Conservation (phyloP, 306 rosid species). For the Lathyrus sativus region DNA sequence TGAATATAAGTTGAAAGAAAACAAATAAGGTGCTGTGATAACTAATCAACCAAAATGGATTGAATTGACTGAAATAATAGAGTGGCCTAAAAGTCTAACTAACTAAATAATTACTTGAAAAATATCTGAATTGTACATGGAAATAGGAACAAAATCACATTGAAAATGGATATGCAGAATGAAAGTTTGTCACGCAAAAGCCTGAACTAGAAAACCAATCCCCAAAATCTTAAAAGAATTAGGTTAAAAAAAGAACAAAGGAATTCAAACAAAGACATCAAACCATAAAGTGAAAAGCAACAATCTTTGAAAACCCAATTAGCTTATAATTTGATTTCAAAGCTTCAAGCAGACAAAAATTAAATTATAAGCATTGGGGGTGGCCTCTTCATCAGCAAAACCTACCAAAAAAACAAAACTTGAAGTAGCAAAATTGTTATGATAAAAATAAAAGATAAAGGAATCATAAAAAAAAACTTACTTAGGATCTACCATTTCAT, state of each 20-base stretch:
- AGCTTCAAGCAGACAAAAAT: slow-evolving; percentile 3
- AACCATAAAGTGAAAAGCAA: background rate
- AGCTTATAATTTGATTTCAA: slow-evolving; percentile 15
- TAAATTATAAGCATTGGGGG: slow-evolving; percentile 23
- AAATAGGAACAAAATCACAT: too few relatives aligned
- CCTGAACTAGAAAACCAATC: slow-evolving; percentile 11
- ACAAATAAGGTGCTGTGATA: background rate
- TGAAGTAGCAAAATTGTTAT: background rate
- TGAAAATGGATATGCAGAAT: background rate
- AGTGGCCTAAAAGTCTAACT: too few relatives aligned
- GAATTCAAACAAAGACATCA: background rate
- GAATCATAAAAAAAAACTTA: background rate
- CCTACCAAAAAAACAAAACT: slow-evolving; percentile 37
- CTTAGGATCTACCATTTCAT: slow-evolving; percentile 45
- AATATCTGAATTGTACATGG: too few relatives aligned
- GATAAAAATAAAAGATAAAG: background rate
- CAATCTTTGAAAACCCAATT: background rate
- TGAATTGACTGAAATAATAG: background rate
- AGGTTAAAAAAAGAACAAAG: background rate
- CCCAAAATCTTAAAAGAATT: background rate
- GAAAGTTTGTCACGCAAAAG: background rate
- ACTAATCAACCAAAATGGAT: slow-evolving; percentile 23
- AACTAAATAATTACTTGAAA: too few relatives aligned
- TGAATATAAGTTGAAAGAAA: slow-evolving; percentile 28
- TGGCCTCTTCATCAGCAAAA: slow-evolving; percentile 43